phyloP scores from a whole-genome alignment of 169 alveolate genomes.

The Plasmodium billcollinsi region DNA sequence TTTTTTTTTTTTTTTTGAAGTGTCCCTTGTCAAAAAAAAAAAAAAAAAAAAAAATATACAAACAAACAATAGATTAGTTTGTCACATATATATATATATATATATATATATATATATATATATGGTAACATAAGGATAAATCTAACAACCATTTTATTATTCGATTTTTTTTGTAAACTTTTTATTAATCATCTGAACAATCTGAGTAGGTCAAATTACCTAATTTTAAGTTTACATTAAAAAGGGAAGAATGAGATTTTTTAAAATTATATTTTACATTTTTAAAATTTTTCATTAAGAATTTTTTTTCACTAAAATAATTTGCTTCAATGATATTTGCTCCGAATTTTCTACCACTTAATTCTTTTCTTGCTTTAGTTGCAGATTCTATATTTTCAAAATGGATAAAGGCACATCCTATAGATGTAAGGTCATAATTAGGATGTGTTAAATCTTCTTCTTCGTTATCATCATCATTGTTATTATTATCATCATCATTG shows the following conservation, averaged over 20 bases:
- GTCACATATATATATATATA: too few relatives aligned
- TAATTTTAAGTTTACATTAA: conserved; percentile 34
- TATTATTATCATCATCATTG: too few relatives aligned
- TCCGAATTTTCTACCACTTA: conserved; percentile 83
- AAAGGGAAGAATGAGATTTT: conserved; percentile 59
- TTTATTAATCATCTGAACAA: conserved; percentile 30
- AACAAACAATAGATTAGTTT: too few relatives aligned
- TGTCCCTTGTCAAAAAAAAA: background rate
- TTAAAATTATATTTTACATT: conserved; percentile 81
- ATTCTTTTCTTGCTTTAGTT: conserved; percentile 82
- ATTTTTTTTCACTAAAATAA: conserved; percentile 79
- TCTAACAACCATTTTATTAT: too few relatives aligned
- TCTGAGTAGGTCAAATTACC: conserved; percentile 61
- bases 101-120: too few relatives aligned
- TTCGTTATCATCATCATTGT: conserved; percentile 28
- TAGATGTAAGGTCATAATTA: conserved; percentile 62
- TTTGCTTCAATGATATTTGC: conserved; percentile 85
- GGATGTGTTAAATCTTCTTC: conserved; percentile 71
- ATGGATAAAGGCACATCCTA: conserved; percentile 83
- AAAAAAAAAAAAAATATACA: background rate
- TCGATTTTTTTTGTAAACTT: too few relatives aligned
- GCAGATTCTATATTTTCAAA: conserved; percentile 81
- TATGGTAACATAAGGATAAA: too few relatives aligned
- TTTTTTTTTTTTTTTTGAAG: background rate
- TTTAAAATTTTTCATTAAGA: conserved; percentile 65